Base-by-base conservation (phyloP, 192 early-diverging fungal species). In the Linnemannia elongata region DNA sequence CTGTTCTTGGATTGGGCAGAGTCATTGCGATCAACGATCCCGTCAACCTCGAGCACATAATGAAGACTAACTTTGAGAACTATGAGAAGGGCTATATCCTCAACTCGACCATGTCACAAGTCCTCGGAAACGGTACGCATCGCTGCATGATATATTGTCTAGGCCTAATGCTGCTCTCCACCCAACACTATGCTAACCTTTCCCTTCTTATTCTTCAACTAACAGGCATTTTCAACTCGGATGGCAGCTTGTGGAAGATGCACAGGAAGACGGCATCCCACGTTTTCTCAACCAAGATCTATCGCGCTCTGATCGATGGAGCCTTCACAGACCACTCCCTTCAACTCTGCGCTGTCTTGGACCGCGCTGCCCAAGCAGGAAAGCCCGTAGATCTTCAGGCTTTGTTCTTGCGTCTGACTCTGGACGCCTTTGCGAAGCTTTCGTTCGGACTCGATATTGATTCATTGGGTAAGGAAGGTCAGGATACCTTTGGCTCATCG, bases 391-490 rank as follows among this genome's bases (percentile, higher is more conserved):
- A 92, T 75, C 82, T 92, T 20, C 83, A 90, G 20, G 89, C 88
- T 17, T 35, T 91, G 18, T 89, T 92, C 79, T 77, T 80, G 12
- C 85, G 90, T 35, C 81, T 89, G 69, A 92, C 90, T 15, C 45
- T 91, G 76, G 90, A 91, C 73, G 76, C 88, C 54, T 89, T 89
- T 77, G 88, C 85, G n/a, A 60, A 77, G 33, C 36, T 85, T 33
- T 85, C 83, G 8, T 93, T 93, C 82, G 92, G 91, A 33, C 87
- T 88, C 39, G 75, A 91, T 17, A 78, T 92, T n/a, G 72, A 89
- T 36, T 81, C 90, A 35, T 52, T 93, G 18, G 69, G 81, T 36
- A 80, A 69, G 33, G 82, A 80, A 1, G 89, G 81, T 27, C 84
- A 88, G 41, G 79, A 88, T 24, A 83, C 78, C 9, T 93, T 94